Evolutionary conservation across 495 filamentous ascomycete genomes (phyloP).

Genomic region (Astrothelium subdiscretum): DNA sequence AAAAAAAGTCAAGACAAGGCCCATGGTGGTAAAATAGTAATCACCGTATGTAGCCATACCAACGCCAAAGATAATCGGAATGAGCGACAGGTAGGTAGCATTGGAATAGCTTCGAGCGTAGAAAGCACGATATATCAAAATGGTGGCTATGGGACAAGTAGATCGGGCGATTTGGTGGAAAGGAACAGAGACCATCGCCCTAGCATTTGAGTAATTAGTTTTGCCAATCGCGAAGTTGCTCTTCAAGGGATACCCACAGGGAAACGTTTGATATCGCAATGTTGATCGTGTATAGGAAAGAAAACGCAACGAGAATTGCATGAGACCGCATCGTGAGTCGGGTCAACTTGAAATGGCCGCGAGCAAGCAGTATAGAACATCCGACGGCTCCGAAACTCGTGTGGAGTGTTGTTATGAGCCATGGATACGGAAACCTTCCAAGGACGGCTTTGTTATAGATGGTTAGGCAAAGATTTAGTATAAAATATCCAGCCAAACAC

Average conservation of each 20-base stretch:
- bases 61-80: conserved; percentile 46
- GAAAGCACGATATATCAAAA: conserved; percentile 41
- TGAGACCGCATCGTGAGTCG: conserved; percentile 36
- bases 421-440: conserved; percentile 44
- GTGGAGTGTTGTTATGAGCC: conserved; percentile 45
- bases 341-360: conserved; percentile 37
- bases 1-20: conserved; percentile 41
- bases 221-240: background rate
- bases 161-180: conserved; percentile 51
- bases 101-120: conserved; percentile 37
- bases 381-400: conserved; percentile 39
- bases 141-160: conserved; percentile 42
- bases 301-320: conserved; percentile 38
- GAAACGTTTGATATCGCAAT: conserved; percentile 48
- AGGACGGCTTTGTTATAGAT: conserved; percentile 45
- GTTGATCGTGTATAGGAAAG: conserved; percentile 46
- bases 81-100: conserved; percentile 42
- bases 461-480: conserved; percentile 41
- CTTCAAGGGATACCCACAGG: conserved; percentile 15
- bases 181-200: conserved; percentile 41
- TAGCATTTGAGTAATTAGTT: background rate
- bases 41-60: conserved; percentile 45
- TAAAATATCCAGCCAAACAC: conserved; percentile 38
- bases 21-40: conserved; percentile 42
- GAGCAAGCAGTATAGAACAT: conserved; percentile 35